Conservation (phyloP, 768 basidiomycete species). For the Pulveroboletus frians region DNA sequence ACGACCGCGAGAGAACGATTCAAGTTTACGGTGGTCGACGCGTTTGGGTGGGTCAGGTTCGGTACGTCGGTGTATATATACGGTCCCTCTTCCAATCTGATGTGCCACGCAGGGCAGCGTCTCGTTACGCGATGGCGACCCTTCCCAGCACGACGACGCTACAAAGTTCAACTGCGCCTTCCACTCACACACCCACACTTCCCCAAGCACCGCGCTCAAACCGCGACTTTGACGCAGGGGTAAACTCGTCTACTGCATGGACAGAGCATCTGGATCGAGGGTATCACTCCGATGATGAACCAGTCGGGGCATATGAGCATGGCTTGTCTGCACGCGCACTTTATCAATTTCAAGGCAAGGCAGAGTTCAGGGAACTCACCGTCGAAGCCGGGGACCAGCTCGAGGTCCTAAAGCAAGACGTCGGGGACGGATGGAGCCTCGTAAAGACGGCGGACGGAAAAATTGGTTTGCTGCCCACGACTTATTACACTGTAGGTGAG, state of each 20-base stretch:
- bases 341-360: constrained; percentile 70
- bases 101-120: background rate
- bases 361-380: constrained; percentile 66
- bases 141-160: constrained; percentile 30
- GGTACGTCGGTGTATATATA: no score
- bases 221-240: constrained; percentile 64
- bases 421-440: constrained; percentile 79
- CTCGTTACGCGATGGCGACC: constrained; percentile 30
- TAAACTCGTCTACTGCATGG: constrained; percentile 77
- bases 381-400: constrained; percentile 68
- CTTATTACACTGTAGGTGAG: constrained; percentile 65
- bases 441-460: constrained; percentile 53
- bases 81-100: background rate
- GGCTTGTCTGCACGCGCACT: constrained; percentile 60
- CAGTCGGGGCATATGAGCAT: constrained; percentile 31
- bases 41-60: no score
- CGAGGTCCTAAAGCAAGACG: constrained; percentile 64
- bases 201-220: constrained; percentile 28
- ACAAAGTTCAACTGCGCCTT: constrained; percentile 15
- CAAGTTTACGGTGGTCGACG: no score
- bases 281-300: constrained; percentile 52
- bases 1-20: background rate
- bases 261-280: constrained; percentile 51
- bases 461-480: constrained; percentile 61
- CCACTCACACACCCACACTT: constrained; percentile 6